Percentiles rank a stretch among this genome's conserved stretches.
Evolutionary conservation across 78 protist species (phyloP).

Genomic region (Dictyostelium capitatum): DNA sequence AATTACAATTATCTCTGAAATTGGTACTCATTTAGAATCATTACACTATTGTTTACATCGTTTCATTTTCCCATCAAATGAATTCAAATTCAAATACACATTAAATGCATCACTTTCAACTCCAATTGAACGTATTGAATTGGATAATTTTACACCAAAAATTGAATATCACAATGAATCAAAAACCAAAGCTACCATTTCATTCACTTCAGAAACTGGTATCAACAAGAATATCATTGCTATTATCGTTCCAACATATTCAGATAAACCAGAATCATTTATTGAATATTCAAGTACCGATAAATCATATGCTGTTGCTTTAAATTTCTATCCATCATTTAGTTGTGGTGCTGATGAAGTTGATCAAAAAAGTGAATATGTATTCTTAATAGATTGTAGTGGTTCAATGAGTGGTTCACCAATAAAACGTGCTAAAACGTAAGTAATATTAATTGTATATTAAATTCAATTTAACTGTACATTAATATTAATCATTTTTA

Average conservation of each 20-base stretch:
- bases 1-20: slow-evolving; percentile 24
- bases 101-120: slow-evolving; percentile 12
- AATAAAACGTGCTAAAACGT: slow-evolving; percentile 47
- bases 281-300: slow-evolving; percentile 6
- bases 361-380: slow-evolving; percentile 60
- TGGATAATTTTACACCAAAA: not conserved
- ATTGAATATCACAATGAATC: not conserved
- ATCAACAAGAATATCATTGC: slow-evolving; percentile 16
- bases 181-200: slow-evolving; percentile 18
- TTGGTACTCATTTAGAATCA: slow-evolving; percentile 41
- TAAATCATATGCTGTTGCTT: slow-evolving; percentile 34
- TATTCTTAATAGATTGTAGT: slow-evolving; percentile 69
- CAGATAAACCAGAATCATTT: slow-evolving; percentile 33
- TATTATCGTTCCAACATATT: not conserved
- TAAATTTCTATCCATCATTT: slow-evolving; percentile 55
- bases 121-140: slow-evolving; percentile 11
- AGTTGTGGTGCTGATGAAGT: slow-evolving; percentile 23
- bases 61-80: slow-evolving; percentile 31
- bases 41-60: slow-evolving; percentile 45
- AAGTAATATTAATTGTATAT: not conserved
- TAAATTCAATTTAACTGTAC: too few species aligned
- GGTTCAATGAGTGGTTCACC: slow-evolving; percentile 72
- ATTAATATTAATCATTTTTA: too few species aligned
- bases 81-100: not conserved
- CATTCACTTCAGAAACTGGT: not conserved